Evolutionary conservation across 1,284 basidiomycete species (phyloP), one percentile per base, ranked within the genome.

Genomic region (Sanghuangporus baumii): DNA sequence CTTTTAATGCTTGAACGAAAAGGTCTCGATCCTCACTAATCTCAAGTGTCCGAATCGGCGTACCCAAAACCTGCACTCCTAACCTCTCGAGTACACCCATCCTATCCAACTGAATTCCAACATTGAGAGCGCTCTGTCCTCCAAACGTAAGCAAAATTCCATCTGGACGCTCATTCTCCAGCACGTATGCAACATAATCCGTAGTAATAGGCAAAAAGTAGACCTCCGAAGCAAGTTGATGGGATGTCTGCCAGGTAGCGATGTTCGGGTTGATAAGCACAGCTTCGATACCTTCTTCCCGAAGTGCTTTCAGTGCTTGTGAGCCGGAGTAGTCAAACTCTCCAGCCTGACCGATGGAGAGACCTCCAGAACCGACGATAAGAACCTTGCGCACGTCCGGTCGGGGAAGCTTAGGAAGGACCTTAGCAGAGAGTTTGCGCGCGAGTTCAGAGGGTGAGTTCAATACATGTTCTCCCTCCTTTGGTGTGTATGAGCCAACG

Each of bases 311-410:
- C 78, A 99, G 89, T 37, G 97, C 97, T 78, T 99, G 97, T 7
- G 96, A 98, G 52, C 92, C 97, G 34, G 95, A 98, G 78, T 99
- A 99, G 76, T 99, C 97, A 76, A 99, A 99, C 77, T 99, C 97
- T 75, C 97, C 97, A 4, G 97, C 97, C 76, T 99, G 97, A 51
- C 97, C 97, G 67, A 99, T 99, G 72, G 88, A 91, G 56, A 99
- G 87, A 66, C 97, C 97, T 71, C 97, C 97, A 67, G 90, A 93
- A 67, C 97, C 97, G 57, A 99, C 94, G 64, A 99, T 93, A 65
- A 99, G 84, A 57, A 99, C 97, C 74, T 96, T 97, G 74, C 91
- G 89, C 55, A 99, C 96, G 69, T 98, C 88, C 31, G 93, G 90
- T 38, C 90, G 85, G 43, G 89, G 86, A 40, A 95, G 80, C 71